Conservation (phyloP, 371 early-diverging fungal genomes). For the Mucor sp. region DNA sequence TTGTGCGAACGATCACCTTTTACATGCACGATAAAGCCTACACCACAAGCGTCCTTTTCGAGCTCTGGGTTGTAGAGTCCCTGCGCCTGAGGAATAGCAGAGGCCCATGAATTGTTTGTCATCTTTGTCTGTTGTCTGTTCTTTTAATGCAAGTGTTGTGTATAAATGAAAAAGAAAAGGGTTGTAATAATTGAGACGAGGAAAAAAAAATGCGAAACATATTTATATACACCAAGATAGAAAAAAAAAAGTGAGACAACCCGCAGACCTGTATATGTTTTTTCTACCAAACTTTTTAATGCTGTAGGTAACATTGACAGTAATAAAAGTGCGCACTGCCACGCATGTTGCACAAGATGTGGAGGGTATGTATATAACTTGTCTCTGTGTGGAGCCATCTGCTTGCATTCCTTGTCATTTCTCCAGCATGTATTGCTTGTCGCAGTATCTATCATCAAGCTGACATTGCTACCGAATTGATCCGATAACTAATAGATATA, state of each 20-base stretch:
- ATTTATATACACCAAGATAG: neutral
- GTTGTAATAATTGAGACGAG: neutral
- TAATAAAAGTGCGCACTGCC: neutral
- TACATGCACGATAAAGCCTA: slow-evolving; percentile 94
- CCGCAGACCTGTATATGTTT: neutral
- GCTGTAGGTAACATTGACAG: neutral
- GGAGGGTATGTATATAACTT: too few relatives aligned
- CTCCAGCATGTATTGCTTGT: too few relatives aligned
- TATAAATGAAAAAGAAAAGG: neutral
- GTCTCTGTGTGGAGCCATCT: too few relatives aligned
- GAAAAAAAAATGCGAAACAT: slow-evolving; percentile 1
- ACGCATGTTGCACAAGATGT: neutral
- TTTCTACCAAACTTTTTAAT: neutral
- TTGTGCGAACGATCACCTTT: slow-evolving; percentile 81
- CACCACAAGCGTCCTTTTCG: slow-evolving; percentile 97
- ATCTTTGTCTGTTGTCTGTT: neutral
- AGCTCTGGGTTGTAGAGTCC: slow-evolving; percentile 88
- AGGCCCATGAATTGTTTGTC: slow-evolving; percentile 78
- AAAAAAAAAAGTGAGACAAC: neutral
- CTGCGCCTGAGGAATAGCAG: slow-evolving; percentile 79
- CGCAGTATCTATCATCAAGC: neutral
- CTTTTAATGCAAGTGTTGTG: neutral
- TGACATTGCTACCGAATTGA: neutral
- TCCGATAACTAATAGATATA: neutral
- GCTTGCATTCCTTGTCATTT: too few relatives aligned